phyloP scores from a whole-genome alignment of 106 monocot genomes.

The Gastrodia elata region DNA sequence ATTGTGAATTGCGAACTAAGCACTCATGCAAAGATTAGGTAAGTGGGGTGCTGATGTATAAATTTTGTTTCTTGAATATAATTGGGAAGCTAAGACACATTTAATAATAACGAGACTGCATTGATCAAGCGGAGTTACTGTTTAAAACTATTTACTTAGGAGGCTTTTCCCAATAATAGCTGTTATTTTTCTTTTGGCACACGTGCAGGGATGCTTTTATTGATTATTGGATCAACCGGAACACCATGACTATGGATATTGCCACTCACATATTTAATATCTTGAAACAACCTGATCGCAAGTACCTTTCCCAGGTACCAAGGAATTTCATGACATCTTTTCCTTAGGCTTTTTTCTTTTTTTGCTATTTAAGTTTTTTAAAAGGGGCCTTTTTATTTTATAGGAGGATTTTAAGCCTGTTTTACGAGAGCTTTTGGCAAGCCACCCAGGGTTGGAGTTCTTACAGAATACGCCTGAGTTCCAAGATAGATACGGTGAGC shows the following conservation, averaged over 20 bases:
- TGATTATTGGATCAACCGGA: slow-evolving; percentile 73
- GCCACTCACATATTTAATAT: slow-evolving; percentile 68
- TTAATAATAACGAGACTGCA: too few relatives aligned
- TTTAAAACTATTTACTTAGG: not conserved
- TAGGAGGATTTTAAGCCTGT: slow-evolving; percentile 93
- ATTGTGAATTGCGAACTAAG: too few relatives aligned
- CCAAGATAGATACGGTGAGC: slow-evolving; percentile 97
- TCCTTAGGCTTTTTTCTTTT: not conserved
- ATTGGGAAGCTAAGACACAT: not conserved
- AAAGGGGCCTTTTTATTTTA: not conserved
- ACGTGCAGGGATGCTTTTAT: slow-evolving; percentile 71
- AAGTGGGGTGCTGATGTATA: not conserved
- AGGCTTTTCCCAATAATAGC: not conserved
- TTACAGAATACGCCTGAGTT: slow-evolving; percentile 94
- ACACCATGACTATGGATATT: slow-evolving; percentile 77
- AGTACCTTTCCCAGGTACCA: slow-evolving; percentile 82
- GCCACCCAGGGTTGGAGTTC: slow-evolving; percentile 88
- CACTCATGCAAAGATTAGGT: too few relatives aligned
- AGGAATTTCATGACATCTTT: too few relatives aligned
- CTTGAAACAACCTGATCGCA: slow-evolving; percentile 64
- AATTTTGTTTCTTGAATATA: not conserved
- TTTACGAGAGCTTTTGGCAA: slow-evolving; percentile 73
- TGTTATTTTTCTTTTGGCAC: not conserved
- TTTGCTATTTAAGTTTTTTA: slow-evolving; percentile 3
- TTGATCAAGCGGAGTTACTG: too few relatives aligned